phyloP scores from a whole-genome alignment of 2,329 filamentous ascomycete genomes.

The Colletotrichum costaricense region DNA sequence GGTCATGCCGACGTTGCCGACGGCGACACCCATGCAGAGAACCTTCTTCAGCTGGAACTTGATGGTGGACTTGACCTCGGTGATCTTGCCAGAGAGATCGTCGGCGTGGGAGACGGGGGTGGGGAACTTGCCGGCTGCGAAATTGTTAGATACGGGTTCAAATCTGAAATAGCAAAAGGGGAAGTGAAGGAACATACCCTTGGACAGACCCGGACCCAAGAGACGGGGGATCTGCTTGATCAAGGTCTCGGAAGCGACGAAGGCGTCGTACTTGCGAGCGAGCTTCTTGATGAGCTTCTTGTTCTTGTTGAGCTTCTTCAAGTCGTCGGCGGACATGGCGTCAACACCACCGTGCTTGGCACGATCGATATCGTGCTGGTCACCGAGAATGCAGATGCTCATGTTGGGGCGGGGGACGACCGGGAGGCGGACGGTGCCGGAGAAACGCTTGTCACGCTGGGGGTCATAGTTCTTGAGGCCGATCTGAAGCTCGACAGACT shows the following conservation, averaged over 20 bases:
- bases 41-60: constrained; percentile 99
- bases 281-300: constrained; percentile 99
- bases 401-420: constrained; percentile 91
- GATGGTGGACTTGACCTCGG: constrained; percentile 99
- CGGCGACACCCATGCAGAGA: constrained; percentile 98
- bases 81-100: constrained; percentile 94
- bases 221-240: constrained; percentile 99
- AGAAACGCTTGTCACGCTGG: constrained; percentile 99
- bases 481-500: constrained; percentile 92
- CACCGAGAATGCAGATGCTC: constrained; percentile 81
- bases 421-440: constrained; percentile 96
- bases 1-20: constrained; percentile 98
- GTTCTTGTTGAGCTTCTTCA: constrained; percentile 99
- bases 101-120: constrained; percentile 97
- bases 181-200: constrained; percentile 71
- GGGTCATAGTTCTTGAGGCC: constrained; percentile 99
- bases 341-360: constrained; percentile 99
- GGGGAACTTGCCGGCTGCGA: constrained; percentile 96
- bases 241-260: constrained; percentile 94
- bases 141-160: constrained; percentile 40
- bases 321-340: constrained; percentile 97
- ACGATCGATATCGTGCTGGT: constrained; percentile 98
- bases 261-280: constrained; percentile 99
- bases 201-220: constrained; percentile 97
- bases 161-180: no score